Conservation (phyloP, 495 filamentous ascomycete species). For the Delitschia confertaspora region DNA sequence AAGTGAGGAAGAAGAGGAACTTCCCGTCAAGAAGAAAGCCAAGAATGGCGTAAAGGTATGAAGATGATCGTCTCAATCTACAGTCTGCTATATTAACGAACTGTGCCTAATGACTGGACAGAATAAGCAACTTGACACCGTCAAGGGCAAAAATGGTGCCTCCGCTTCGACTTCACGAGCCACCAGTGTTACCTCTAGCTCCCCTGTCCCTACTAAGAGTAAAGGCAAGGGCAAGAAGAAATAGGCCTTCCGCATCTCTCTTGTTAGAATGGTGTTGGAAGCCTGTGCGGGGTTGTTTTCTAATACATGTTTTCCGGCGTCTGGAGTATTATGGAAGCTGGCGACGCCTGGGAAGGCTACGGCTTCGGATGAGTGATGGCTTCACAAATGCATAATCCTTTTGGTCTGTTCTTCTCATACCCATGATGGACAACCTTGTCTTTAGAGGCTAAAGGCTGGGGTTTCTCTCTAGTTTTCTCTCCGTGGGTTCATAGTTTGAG, state of each 20-base stretch:
- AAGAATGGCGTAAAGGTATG: conserved; percentile 70
- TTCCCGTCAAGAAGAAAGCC: conserved; percentile 83
- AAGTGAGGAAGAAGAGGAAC: conserved; percentile 53
- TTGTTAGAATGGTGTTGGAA: background rate
- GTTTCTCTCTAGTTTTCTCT: too few relatives aligned
- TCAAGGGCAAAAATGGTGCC: conserved; percentile 45
- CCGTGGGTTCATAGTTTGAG: too few relatives aligned
- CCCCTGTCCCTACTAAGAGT: conserved; percentile 36
- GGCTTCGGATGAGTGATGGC: too few relatives aligned
- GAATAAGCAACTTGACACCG: conserved; percentile 53
- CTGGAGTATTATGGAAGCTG: too few relatives aligned
- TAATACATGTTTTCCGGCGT: too few relatives aligned
- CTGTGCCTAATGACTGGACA: conserved; percentile 31
- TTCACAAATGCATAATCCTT: too few relatives aligned
- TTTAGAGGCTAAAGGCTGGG: background rate
- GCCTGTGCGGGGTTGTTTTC: too few relatives aligned
- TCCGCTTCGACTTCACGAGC: conserved; percentile 48
- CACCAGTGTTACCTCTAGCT: conserved; percentile 48
- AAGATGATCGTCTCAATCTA: conserved; percentile 2
- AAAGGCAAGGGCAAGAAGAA: conserved; percentile 43
- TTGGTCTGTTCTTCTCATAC: too few relatives aligned
- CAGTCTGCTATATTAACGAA: background rate
- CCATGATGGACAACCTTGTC: too few relatives aligned
- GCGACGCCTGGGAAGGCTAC: too few relatives aligned
- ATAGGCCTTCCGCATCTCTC: too few relatives aligned